Evolutionary conservation across 352 stramenopile genomes (phyloP).

Genomic region (Pythium phragmitis): DNA sequence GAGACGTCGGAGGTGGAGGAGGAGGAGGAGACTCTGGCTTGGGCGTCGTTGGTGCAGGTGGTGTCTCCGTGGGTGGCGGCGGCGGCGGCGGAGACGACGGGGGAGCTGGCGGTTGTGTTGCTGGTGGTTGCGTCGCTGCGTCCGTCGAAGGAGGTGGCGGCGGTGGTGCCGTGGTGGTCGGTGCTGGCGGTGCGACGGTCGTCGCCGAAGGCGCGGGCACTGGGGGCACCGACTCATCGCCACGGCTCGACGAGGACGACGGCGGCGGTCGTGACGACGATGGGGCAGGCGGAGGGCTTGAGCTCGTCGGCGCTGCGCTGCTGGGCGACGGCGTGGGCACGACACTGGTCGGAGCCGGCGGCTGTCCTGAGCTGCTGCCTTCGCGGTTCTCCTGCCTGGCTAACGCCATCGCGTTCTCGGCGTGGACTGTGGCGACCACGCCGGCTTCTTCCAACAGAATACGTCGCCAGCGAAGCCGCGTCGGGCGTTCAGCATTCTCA

Average conservation of each 20-base stretch:
- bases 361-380: conserved; percentile 1
- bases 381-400: conserved; percentile 7
- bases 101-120: too few species aligned
- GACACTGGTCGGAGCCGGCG: conserved; percentile 1
- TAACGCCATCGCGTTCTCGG: conserved; percentile 3
- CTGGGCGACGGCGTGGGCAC: conserved; percentile 6
- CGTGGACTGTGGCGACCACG: conserved; percentile 2
- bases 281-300: neutral
- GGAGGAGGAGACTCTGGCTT: too few species aligned
- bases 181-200: neutral
- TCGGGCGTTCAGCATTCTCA: neutral
- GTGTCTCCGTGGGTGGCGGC: too few species aligned
- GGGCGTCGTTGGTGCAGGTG: too few species aligned
- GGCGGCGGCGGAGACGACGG: too few species aligned
- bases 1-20: too few species aligned
- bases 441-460: neutral
- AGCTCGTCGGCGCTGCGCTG: neutral
- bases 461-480: conserved; percentile 1
- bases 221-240: neutral
- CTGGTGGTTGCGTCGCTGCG: neutral
- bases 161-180: conserved; percentile 1
- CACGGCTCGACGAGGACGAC: conserved; percentile 12
- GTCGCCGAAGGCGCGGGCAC: neutral
- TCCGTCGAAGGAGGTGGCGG: conserved; percentile 17
- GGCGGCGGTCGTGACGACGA: neutral